These are phyloP conservation scores for Ganoderma sp. DNA, from an alignment of 1,284 basidiomycete species.

Conservation along the genomic window DNA sequence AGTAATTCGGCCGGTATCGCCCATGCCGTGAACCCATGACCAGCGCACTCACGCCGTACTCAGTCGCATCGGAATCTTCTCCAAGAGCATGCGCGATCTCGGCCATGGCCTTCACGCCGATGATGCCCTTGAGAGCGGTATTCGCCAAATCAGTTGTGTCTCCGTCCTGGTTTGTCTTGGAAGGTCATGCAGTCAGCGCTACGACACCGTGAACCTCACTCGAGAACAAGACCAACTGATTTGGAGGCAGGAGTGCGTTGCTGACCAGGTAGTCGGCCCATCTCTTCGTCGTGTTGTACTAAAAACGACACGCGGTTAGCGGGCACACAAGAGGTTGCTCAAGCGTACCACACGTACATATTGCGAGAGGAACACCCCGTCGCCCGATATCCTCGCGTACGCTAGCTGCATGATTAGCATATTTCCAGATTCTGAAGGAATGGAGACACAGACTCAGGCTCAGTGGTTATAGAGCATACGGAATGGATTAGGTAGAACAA, in stretches of 20 bases:
- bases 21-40: background rate
- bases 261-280: conserved; percentile 71
- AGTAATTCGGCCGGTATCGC: background rate
- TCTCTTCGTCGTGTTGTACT: conserved; percentile 63
- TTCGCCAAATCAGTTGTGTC: conserved; percentile 64
- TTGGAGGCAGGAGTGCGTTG: conserved; percentile 59
- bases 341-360: conserved; percentile 48
- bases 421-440: conserved; percentile 61
- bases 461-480: background rate
- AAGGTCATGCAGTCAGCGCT: background rate
- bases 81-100: conserved; percentile 60
- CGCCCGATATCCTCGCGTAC: conserved; percentile 64
- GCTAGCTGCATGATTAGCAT: conserved; percentile 77
- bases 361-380: conserved; percentile 54
- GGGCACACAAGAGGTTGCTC: no score
- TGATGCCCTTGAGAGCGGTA: conserved; percentile 75
- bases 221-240: conserved; percentile 47
- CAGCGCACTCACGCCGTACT: conserved; percentile 52
- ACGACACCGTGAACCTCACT: background rate
- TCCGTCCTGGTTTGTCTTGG: conserved; percentile 62
- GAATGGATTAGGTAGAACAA: background rate
- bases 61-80: conserved; percentile 48
- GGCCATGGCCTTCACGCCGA: conserved; percentile 72
- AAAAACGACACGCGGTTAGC: conserved; percentile 13
- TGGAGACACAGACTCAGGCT: background rate